Percentiles rank a stretch among this genome's conserved stretches.
Evolutionary conservation across 768 basidiomycete species (phyloP).

Genomic region (Tubosaeta sp.): DNA sequence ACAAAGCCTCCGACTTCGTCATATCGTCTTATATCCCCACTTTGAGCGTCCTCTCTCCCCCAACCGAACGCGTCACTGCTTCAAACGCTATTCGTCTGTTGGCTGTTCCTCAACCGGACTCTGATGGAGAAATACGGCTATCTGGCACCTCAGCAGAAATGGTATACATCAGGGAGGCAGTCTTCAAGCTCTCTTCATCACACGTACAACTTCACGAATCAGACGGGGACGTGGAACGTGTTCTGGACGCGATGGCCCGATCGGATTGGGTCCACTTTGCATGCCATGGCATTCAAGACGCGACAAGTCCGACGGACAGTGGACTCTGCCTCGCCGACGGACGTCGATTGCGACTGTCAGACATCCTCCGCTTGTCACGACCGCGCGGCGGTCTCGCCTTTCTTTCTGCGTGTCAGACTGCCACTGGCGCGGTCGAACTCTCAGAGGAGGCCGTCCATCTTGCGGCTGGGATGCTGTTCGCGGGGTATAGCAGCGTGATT

Average conservation of each 20-base stretch:
- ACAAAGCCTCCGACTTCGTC: neutral
- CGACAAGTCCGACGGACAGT: neutral
- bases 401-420: neutral
- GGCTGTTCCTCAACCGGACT: neutral
- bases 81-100: neutral
- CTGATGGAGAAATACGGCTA: neutral
- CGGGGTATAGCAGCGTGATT: slow-evolving; percentile 31
- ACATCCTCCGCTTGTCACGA: neutral
- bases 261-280: neutral
- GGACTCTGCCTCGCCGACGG: neutral
- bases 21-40: neutral
- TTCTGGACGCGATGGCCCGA: neutral
- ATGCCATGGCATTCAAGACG: neutral
- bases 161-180: neutral
- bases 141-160: neutral
- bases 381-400: neutral
- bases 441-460: slow-evolving; percentile 38
- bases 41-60: neutral
- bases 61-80: neutral
- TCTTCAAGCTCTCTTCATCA: neutral
- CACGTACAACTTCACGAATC: neutral
- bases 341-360: neutral
- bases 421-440: slow-evolving; percentile 4
- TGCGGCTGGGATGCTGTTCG: slow-evolving; percentile 36
- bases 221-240: neutral